Percentiles rank a stretch among this genome's conserved stretches.
These are phyloP conservation scores for Acanthamoeba royreba DNA, from an alignment of 208 protist genomes.

Conservation along the genomic window DNA sequence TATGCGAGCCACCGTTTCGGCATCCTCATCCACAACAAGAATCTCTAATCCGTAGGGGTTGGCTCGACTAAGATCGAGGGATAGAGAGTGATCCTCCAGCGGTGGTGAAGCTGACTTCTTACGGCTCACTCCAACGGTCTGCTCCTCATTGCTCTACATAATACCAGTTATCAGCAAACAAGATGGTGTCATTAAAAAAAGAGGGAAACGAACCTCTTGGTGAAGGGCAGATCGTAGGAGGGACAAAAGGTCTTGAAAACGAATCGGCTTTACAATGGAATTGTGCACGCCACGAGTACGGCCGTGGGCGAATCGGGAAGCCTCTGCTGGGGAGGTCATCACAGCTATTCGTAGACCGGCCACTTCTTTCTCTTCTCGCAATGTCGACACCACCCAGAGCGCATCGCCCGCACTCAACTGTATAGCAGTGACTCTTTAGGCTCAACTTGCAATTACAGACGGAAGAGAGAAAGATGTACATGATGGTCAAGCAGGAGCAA, in stretches of 20 bases:
- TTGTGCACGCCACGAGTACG: not conserved
- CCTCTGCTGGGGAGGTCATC: not conserved
- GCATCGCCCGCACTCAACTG: not conserved
- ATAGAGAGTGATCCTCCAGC: no score
- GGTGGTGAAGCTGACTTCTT: no score
- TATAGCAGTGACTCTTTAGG: no score
- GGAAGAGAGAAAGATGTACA: no score
- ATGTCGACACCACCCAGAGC: not conserved
- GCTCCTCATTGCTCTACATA: no score
- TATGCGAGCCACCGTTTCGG: not conserved
- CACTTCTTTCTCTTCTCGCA: not conserved
- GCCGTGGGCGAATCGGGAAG: not conserved
- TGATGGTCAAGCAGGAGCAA: not conserved
- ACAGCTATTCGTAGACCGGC: not conserved
- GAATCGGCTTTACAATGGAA: not conserved
- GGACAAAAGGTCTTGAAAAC: not conserved
- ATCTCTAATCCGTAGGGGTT: not conserved
- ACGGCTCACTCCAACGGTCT: no score
- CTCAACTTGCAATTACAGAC: no score
- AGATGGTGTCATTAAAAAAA: no score
- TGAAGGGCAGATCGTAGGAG: not conserved
- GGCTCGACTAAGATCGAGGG: not conserved
- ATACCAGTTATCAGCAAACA: no score
- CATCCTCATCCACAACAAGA: not conserved
- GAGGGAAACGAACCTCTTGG: not conserved